Evolutionary conservation across 805 yeast genomes (phyloP).

Genomic region (Lachancea nothofagi): DNA sequence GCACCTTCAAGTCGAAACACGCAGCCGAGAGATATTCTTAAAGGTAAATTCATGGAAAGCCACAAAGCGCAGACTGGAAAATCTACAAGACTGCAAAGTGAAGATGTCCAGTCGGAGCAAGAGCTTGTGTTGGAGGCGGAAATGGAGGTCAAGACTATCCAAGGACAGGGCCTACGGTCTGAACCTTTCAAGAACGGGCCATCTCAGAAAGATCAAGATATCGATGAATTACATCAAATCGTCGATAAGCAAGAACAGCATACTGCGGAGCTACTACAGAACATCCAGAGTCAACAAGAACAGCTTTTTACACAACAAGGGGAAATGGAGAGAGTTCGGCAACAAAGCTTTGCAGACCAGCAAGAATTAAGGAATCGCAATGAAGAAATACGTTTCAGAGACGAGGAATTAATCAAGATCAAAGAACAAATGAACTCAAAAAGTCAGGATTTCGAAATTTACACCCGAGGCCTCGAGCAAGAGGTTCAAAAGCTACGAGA

Average conservation of each 20-base stretch:
- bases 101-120: neutral
- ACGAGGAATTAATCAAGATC: slow-evolving; percentile 3
- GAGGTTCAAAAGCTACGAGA: neutral
- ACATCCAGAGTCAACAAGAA: neutral
- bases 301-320: slow-evolving; percentile 1
- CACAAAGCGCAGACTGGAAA: slow-evolving; percentile 7
- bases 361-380: slow-evolving; percentile 1
- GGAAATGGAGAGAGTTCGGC: neutral
- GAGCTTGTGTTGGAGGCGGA: neutral
- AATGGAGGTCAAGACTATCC: neutral
- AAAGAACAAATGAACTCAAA: slow-evolving; percentile 3
- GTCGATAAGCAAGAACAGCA: slow-evolving; percentile 7
- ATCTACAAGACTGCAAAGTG: neutral
- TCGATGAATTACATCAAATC: slow-evolving; percentile 6
- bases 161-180: slow-evolving; percentile 12
- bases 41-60: slow-evolving; percentile 10
- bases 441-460: neutral
- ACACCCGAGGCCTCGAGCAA: neutral
- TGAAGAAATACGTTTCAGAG: neutral
- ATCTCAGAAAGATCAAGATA: slow-evolving; percentile 7
- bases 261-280: slow-evolving; percentile 1
- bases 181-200: slow-evolving; percentile 1
- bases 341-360: neutral
- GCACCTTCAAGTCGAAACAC: slow-evolving; percentile 1
- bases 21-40: slow-evolving; percentile 13